Evolutionary conservation across 2,329 filamentous ascomycete genomes (phyloP), one percentile per base, ranked within the genome.

Genomic region (Fusarium duplospermum): DNA sequence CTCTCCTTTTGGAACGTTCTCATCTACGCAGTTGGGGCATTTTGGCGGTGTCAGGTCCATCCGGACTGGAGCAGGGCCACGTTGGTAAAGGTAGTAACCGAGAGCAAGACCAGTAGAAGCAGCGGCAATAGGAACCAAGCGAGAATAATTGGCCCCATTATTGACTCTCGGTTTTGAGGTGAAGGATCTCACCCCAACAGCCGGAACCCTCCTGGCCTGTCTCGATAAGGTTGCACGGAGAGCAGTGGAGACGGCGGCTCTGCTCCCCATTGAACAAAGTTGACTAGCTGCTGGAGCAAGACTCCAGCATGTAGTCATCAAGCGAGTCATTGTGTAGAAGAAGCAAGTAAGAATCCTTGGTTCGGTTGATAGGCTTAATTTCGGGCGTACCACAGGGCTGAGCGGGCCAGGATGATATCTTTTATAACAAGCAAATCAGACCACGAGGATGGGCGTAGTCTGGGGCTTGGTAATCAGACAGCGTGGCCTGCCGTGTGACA

Each of bases 381-480:
- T 57, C 61, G 56, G 36, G 50, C 24, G 4, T 16, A 14, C 18
- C 18, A 42, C 56, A 62, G 11, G 66, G 66, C 56, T 59, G 56
- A 40, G 56, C 24, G 10, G 56, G 56, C 35, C 56, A 27, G 56
- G 56, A 38, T 59, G 35, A 40, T 59, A 59, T 20, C 35, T 47
- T 47, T 16, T 52, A 35, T 59, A 59, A 54, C 54, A 65, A 45
- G 4, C 50, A 71, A 35, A 50, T 71, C 69, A 67, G 50, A 29
- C 69, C 69, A 67, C 20, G 42, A 40, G 16, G 38, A 45, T 20
- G 31, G 31, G 31, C 3, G 11, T 6, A 33, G 31, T 33, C 31
- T 33, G 31, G 27, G 35, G 64, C 64, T 62, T 66, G 64, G 45
- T 62, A 66, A 66, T 56, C 31, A 52, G 47, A 22, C 35, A 57